phyloP scores from a whole-genome alignment of 768 basidiomycete species.

The Rhodotorula sphaerocarpa region DNA sequence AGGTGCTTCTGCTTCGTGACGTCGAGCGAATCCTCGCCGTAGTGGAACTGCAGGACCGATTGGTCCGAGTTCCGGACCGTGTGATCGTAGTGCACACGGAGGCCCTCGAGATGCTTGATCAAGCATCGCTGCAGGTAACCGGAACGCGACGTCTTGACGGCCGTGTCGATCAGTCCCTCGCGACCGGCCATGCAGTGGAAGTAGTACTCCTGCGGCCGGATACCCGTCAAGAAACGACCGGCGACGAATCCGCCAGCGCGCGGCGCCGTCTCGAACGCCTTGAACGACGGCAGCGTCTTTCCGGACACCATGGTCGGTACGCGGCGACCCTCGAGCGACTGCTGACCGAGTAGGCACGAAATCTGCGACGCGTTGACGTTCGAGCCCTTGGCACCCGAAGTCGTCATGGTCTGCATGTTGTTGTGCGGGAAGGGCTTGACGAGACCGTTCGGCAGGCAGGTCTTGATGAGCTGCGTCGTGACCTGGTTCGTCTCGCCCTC shows the following conservation, averaged over 20 bases:
- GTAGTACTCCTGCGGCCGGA: slow-evolving; percentile 98
- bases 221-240: slow-evolving; percentile 95
- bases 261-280: slow-evolving; percentile 92
- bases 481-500: slow-evolving; percentile 75
- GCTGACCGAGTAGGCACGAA: slow-evolving; percentile 94
- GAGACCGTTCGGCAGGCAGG: slow-evolving; percentile 74
- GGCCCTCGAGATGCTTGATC: slow-evolving; percentile 96
- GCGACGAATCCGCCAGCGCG: slow-evolving; percentile 97
- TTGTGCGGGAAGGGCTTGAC: slow-evolving; percentile 93
- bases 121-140: slow-evolving; percentile 96
- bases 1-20: slow-evolving; percentile 96
- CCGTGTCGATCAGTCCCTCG: slow-evolving; percentile 97
- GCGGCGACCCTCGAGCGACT: slow-evolving; percentile 94
- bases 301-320: slow-evolving; percentile 99
- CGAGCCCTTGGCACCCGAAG: slow-evolving; percentile 95
- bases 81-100: slow-evolving; percentile 94
- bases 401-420: slow-evolving; percentile 98
- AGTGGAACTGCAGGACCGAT: slow-evolving; percentile 88
- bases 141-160: slow-evolving; percentile 96
- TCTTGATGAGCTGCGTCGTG: slow-evolving; percentile 80
- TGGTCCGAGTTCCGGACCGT: slow-evolving; percentile 93
- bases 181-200: slow-evolving; percentile 99
- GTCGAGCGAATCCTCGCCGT: slow-evolving; percentile 92
- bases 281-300: slow-evolving; percentile 95
- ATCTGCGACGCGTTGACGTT: slow-evolving; percentile 96